Percentiles rank a stretch among this genome's conserved stretches.
phyloP scores from a whole-genome alignment of 176 grass and related monocot species.

The Juncus effusus region DNA sequence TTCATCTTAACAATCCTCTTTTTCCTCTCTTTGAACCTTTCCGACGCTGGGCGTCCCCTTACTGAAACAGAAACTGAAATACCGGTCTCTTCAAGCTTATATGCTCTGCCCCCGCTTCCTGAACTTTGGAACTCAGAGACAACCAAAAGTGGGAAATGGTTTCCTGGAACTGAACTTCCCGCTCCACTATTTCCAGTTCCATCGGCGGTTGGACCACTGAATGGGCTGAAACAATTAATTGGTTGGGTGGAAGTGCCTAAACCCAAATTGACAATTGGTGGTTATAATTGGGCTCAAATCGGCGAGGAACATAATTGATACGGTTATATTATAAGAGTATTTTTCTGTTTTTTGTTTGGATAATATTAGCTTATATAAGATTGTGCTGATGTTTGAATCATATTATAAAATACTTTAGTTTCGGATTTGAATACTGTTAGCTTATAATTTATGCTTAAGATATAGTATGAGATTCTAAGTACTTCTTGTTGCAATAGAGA shows the following conservation, averaged over 20 bases:
- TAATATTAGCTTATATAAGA: no score
- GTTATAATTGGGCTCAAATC: constrained; percentile 9
- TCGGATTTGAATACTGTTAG: no score
- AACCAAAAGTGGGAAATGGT: constrained; percentile 16
- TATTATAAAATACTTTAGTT: no score
- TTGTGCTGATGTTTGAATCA: no score
- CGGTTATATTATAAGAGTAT: background rate
- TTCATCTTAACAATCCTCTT: constrained; percentile 18
- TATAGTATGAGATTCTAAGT: no score
- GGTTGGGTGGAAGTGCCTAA: constrained; percentile 8
- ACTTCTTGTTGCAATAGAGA: no score
- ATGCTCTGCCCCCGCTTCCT: constrained; percentile 11
- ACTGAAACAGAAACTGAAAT: background rate
- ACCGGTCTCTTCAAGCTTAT: constrained; percentile 10
- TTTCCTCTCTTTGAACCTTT: background rate
- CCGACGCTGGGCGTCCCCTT: background rate
- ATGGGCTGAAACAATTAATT: constrained; percentile 21
- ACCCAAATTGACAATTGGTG: constrained; percentile 20
- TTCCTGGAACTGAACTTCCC: constrained; percentile 1
- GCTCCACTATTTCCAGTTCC: constrained; percentile 9
- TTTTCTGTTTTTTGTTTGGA: background rate
- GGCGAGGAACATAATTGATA: constrained; percentile 4
- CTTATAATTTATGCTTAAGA: no score
- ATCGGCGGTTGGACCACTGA: background rate
- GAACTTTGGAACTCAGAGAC: constrained; percentile 24